Evolutionary conservation across 805 yeast species (phyloP).

Genomic region (Yarrowia hollandica): DNA sequence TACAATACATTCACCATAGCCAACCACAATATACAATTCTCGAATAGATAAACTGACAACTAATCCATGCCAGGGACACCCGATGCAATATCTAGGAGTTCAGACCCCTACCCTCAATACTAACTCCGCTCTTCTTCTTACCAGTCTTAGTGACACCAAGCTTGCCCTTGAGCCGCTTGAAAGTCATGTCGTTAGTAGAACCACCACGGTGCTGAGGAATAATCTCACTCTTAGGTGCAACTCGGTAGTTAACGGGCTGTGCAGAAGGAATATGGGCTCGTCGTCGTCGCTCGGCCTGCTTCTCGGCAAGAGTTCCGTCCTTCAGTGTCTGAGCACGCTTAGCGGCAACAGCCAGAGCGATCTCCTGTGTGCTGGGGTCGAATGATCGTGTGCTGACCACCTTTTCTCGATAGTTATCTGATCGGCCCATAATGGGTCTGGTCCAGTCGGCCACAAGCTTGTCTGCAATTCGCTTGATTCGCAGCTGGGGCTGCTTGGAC

Average conservation of each 20-base stretch:
- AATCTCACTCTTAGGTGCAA: slow-evolving; percentile 71
- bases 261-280: slow-evolving; percentile 97
- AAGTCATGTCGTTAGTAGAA: slow-evolving; percentile 36
- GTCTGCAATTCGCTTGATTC: slow-evolving; percentile 84
- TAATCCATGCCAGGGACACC: background rate
- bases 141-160: slow-evolving; percentile 33
- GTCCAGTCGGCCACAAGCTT: slow-evolving; percentile 96
- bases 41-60: slow-evolving; percentile 10
- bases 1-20: no score
- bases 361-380: slow-evolving; percentile 41
- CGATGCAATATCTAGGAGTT: no score
- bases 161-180: slow-evolving; percentile 70
- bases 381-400: slow-evolving; percentile 67
- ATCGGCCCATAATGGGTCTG: slow-evolving; percentile 92
- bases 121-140: slow-evolving; percentile 66
- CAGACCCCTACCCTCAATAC: slow-evolving; percentile 67
- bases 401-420: slow-evolving; percentile 91
- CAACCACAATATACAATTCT: background rate
- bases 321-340: slow-evolving; percentile 23
- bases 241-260: slow-evolving; percentile 80
- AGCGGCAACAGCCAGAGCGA: slow-evolving; percentile 25
- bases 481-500: slow-evolving; percentile 83
- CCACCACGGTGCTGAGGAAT: slow-evolving; percentile 43
- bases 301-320: slow-evolving; percentile 65
- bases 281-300: slow-evolving; percentile 85